phyloP scores from a whole-genome alignment of 106 monocot genomes.

The Narthecium ossifragum region DNA sequence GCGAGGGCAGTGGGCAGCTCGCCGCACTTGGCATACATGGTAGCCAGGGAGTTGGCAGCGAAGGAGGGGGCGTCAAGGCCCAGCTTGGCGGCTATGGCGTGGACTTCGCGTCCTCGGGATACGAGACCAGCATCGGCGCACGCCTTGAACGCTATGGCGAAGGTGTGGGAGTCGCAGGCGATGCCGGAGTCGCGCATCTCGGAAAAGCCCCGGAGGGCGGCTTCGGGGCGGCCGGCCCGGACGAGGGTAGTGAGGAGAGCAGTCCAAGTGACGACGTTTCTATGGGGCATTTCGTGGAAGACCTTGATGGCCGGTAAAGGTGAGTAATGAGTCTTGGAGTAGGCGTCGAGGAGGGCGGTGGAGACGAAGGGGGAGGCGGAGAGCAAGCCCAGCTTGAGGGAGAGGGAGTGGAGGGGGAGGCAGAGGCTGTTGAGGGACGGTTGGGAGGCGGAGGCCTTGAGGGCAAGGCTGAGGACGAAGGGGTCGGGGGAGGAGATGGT shows the following conservation, averaged over 20 bases:
- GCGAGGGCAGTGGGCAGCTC: slow-evolving; percentile 12
- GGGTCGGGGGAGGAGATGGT: slow-evolving; percentile 28
- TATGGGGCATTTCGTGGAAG: slow-evolving; percentile 58
- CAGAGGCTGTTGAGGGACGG: slow-evolving; percentile 15
- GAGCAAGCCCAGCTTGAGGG: slow-evolving; percentile 31
- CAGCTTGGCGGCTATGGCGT: slow-evolving; percentile 31
- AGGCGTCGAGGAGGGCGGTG: slow-evolving; percentile 57
- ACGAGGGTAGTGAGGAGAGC: slow-evolving; percentile 54
- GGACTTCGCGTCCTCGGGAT: slow-evolving; percentile 52
- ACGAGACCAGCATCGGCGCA: slow-evolving; percentile 39
- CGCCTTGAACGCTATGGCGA: slow-evolving; percentile 61
- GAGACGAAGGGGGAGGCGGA: slow-evolving; percentile 42
- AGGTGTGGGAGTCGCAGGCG: slow-evolving; percentile 59
- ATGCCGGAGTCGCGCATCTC: slow-evolving; percentile 34
- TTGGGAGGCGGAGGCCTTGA: slow-evolving; percentile 47
- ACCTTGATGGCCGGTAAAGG: slow-evolving; percentile 28
- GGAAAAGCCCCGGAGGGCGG: slow-evolving; percentile 41
- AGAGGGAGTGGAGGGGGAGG: slow-evolving; percentile 38
- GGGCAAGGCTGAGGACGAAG: slow-evolving; percentile 54
- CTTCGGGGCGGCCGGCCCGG: slow-evolving; percentile 18
- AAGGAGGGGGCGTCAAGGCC: slow-evolving; percentile 50
- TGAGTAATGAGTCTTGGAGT: slow-evolving; percentile 27
- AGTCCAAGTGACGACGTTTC: slow-evolving; percentile 74
- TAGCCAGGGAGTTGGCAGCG: slow-evolving; percentile 58
- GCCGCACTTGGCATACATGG: slow-evolving; percentile 61